These are phyloP conservation scores for Ophiocordyceps camponoti-saundersi DNA, from an alignment of 2,329 filamentous ascomycete species.

Conservation along the genomic window DNA sequence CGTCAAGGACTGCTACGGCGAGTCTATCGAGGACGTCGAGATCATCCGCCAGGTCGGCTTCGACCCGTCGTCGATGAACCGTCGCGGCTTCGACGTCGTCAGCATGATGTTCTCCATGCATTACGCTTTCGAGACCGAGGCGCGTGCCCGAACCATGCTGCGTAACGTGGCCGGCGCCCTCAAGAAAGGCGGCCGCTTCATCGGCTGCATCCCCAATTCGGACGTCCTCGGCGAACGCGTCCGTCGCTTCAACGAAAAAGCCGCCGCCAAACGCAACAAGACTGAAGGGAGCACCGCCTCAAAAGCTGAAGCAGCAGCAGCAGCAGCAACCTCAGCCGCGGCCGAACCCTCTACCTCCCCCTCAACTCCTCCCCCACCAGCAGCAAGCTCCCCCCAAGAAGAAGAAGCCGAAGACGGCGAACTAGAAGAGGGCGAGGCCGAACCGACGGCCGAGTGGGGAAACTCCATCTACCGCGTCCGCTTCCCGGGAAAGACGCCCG, in stretches of 20 bases:
- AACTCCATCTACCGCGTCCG: constrained; percentile 85
- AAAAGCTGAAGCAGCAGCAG: no score
- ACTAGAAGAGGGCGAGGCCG: constrained; percentile 43
- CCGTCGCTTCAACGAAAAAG: constrained; percentile 50
- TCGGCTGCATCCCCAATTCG: constrained; percentile 93
- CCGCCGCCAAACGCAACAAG: constrained; percentile 15
- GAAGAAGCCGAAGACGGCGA: constrained; percentile 23
- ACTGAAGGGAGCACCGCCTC: constrained; percentile 6
- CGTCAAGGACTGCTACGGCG: constrained; percentile 82
- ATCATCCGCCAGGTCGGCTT: constrained; percentile 81
- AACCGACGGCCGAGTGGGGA: constrained; percentile 65
- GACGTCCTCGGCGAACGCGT: constrained; percentile 73
- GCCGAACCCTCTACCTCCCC: constrained; percentile 6
- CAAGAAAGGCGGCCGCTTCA: constrained; percentile 87
- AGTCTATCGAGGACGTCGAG: constrained; percentile 64
- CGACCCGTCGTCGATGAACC: constrained; percentile 54
- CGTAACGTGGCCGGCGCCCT: constrained; percentile 78
- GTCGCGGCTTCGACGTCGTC: constrained; percentile 84
- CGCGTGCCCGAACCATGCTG: constrained; percentile 81
- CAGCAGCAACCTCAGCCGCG: not conserved
- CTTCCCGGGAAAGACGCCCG: constrained; percentile 68
- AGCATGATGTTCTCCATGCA: constrained; percentile 99
- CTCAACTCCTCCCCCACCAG: constrained; percentile 5
- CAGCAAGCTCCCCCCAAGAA: constrained; percentile 4
- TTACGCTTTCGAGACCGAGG: constrained; percentile 89